Conservation (phyloP, 1,284 basidiomycete species). For the Cryptococcus neoformans region DNA sequence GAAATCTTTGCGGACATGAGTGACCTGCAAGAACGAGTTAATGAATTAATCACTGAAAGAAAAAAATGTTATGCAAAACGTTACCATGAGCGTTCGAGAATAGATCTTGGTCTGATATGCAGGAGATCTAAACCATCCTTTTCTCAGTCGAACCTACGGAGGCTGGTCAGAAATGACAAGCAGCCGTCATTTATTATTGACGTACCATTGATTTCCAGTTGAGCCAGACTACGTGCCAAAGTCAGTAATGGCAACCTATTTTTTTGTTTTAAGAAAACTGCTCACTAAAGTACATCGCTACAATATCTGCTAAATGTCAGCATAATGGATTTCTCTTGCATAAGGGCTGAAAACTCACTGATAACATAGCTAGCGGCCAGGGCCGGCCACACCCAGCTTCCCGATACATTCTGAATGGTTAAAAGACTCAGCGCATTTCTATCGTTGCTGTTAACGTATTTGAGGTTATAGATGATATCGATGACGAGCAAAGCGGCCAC, state of each 20-base stretch:
- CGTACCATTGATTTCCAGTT: slow-evolving; percentile 71
- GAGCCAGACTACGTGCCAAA: slow-evolving; percentile 54
- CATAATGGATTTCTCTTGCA: background rate
- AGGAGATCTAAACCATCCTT: slow-evolving; percentile 47
- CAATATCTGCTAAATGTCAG: slow-evolving; percentile 22
- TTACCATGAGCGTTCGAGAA: slow-evolving; percentile 46
- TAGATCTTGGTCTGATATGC: slow-evolving; percentile 48
- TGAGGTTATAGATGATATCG: slow-evolving; percentile 62
- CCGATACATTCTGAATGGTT: slow-evolving; percentile 71
- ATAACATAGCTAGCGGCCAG: slow-evolving; percentile 71
- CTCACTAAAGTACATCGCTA: slow-evolving; percentile 38
- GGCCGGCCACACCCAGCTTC: slow-evolving; percentile 67
- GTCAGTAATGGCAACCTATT: slow-evolving; percentile 6
- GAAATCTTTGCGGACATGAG: slow-evolving; percentile 66
- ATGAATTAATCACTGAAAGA: background rate
- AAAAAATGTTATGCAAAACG: background rate
- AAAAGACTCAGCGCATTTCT: slow-evolving; percentile 64
- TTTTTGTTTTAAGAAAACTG: background rate
- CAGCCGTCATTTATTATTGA: background rate
- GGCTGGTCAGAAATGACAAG: too few species aligned
- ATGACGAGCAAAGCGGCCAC: slow-evolving; percentile 69
- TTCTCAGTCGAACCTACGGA: slow-evolving; percentile 25
- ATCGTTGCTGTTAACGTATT: slow-evolving; percentile 54
- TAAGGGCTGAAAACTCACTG: slow-evolving; percentile 48
- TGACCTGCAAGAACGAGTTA: slow-evolving; percentile 45